Conservation (phyloP, 805 yeast species). For the Debaryomyces prosopidis region DNA sequence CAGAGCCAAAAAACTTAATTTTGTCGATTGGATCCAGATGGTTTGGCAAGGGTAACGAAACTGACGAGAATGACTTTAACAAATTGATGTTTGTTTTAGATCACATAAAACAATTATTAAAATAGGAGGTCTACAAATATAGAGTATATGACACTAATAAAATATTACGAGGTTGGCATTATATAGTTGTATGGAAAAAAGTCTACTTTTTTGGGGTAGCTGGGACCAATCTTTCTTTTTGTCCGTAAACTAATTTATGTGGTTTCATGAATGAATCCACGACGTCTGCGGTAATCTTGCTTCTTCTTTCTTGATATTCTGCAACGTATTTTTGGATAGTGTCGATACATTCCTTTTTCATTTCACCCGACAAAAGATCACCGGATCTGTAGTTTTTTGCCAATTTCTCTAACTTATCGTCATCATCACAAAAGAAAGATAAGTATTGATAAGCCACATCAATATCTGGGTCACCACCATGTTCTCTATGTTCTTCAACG, state of each 20-base stretch:
- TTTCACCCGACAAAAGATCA: slow-evolving; percentile 85
- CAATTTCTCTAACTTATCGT: slow-evolving; percentile 64
- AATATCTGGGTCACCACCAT: slow-evolving; percentile 92
- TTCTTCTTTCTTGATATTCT: slow-evolving; percentile 79
- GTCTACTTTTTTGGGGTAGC: slow-evolving; percentile 43
- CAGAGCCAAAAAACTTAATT: slow-evolving; percentile 38
- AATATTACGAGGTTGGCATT: not conserved
- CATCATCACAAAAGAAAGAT: slow-evolving; percentile 87
- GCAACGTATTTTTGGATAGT: slow-evolving; percentile 76
- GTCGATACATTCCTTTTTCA: slow-evolving; percentile 84
- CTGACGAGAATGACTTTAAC: slow-evolving; percentile 41
- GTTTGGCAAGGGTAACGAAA: slow-evolving; percentile 39
- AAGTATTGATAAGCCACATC: slow-evolving; percentile 95
- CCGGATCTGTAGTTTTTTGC: slow-evolving; percentile 73
- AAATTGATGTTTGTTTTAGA: slow-evolving; percentile 46
- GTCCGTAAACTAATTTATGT: slow-evolving; percentile 76
- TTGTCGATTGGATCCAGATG: slow-evolving; percentile 48
- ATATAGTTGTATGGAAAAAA: not conserved
- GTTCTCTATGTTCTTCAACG: slow-evolving; percentile 83
- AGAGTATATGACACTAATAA: not conserved
- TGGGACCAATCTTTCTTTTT: slow-evolving; percentile 71
- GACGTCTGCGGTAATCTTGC: slow-evolving; percentile 58
- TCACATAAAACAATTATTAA: slow-evolving; percentile 16
- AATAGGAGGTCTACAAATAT: slow-evolving; percentile 4
- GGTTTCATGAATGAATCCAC: slow-evolving; percentile 78